Base-by-base conservation (phyloP, 2,329 filamentous ascomycete species). In the Phaeosphaeriaceae sp. region DNA sequence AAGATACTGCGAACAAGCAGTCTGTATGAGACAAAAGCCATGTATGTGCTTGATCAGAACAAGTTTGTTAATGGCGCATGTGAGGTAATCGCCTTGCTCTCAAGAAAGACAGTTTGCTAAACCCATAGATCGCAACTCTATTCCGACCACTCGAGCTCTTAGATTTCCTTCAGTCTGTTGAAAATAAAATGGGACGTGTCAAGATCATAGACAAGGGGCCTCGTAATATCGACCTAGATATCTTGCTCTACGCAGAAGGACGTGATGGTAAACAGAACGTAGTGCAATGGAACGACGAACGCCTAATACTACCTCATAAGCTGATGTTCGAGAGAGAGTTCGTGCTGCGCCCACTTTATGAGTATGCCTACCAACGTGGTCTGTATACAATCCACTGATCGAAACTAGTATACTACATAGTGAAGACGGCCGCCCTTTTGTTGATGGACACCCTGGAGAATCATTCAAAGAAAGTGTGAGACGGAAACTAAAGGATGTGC, bases 121-220 rank as follows among this genome's bases (percentile, higher is more conserved):
- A 6, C 46, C 15, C 35, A 15, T 60, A 96, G 91, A 85, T 97
- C 41, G 87, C 91, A 75, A 97, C 94, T 4, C 81, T 79, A 2
- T 76, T 97, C 9, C 81, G 83, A 15, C 92, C 94, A 0, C 76
- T 93, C 35, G 81, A 85, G 35, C 81, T 99, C 15, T 78, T 99
- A 20, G 87, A 96, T 67, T 78, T 84, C 50, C 82, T 99, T 1
- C 93, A 99, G 69, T 81, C 82, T 26, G 93, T 99, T 61, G 94
- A 99, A 70, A 85, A 83, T 39, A 77, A 78, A 0, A 83, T 97
- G 67, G 92, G 92, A 0, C 83, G 94, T 47, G 83, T 85, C 54
- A 97, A 97, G 73, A 64, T 90, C 35, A 84, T 97, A 34, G 91
- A 97, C 65, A 99, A 99, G 70, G 94, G 94, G 0, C 94, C 94